phyloP scores from a whole-genome alignment of 306 rosid species.

The Sophora flavescens region DNA sequence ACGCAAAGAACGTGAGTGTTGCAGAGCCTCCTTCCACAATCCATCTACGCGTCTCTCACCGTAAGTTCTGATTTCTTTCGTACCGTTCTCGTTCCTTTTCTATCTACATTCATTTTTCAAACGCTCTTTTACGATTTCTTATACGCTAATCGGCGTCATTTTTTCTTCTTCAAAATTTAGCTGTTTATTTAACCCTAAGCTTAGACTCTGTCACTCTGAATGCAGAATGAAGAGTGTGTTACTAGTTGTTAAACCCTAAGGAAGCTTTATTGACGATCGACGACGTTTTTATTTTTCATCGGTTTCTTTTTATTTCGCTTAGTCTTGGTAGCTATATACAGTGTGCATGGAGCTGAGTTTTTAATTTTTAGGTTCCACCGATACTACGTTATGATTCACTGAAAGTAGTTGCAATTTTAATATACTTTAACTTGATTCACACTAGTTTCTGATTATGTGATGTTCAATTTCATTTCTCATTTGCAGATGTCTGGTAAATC shows the following conservation, averaged over 20 bases:
- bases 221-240: background rate
- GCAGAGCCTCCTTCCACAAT: too few relatives aligned
- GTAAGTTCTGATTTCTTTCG: too few relatives aligned
- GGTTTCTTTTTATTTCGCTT: background rate
- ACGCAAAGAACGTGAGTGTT: too few relatives aligned
- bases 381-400: background rate
- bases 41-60: too few relatives aligned
- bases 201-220: too few relatives aligned
- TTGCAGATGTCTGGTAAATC: slow-evolving; percentile 49
- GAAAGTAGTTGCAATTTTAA: background rate
- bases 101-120: too few relatives aligned
- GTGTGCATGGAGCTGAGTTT: background rate
- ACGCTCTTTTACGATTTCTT: too few relatives aligned
- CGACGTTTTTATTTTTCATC: background rate
- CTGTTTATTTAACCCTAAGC: background rate
- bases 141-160: background rate
- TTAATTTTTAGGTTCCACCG: background rate
- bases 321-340: background rate
- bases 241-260: too few relatives aligned
- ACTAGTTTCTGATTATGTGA: background rate
- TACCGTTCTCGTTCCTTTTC: too few relatives aligned
- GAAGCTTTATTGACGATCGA: background rate
- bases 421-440: background rate
- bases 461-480: slow-evolving; percentile 1
- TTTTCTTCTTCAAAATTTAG: background rate